Evolutionary conservation across 1,139 yeast species (phyloP).

Genomic region (Maudiozyma humilis): DNA sequence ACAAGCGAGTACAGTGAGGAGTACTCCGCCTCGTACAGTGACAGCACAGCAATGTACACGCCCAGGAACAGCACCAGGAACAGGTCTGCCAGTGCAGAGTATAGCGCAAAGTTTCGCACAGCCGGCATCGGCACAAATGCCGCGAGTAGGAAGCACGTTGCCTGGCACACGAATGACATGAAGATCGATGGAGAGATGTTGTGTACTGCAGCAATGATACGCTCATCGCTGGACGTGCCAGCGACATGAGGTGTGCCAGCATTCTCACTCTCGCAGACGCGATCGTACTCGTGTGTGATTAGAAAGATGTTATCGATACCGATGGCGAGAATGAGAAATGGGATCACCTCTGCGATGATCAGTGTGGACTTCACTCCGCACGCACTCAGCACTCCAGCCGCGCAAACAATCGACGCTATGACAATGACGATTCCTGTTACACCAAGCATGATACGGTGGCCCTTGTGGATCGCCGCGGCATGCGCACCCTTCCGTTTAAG

Average conservation of each 20-base stretch:
- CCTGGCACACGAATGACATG: constrained; percentile 67
- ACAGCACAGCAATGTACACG: constrained; percentile 62
- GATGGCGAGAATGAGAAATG: constrained; percentile 85
- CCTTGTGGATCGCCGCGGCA: constrained; percentile 31
- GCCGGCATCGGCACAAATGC: constrained; percentile 90
- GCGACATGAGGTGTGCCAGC: constrained; percentile 20
- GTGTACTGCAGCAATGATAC: constrained; percentile 57
- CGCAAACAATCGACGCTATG: constrained; percentile 64
- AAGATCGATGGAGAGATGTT: constrained; percentile 83
- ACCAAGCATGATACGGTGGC: constrained; percentile 58
- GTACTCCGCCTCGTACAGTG: constrained; percentile 22
- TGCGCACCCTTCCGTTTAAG: constrained; percentile 35
- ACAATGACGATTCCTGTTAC: constrained; percentile 76
- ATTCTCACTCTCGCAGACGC: constrained; percentile 38
- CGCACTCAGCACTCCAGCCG: constrained; percentile 74
- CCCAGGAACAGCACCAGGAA: constrained; percentile 78
- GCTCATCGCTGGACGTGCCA: constrained; percentile 40
- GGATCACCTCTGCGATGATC: constrained; percentile 93
- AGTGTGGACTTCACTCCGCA: constrained; percentile 77
- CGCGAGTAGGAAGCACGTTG: constrained; percentile 70
- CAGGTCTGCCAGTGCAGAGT: constrained; percentile 79
- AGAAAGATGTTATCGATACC: constrained; percentile 92
- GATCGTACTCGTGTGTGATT: constrained; percentile 68
- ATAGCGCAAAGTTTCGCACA: constrained; percentile 82
- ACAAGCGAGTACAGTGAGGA: no score